These are phyloP conservation scores for Aureobasidium namibiae DNA, from an alignment of 2,329 filamentous ascomycete genomes.

Conservation along the genomic window DNA sequence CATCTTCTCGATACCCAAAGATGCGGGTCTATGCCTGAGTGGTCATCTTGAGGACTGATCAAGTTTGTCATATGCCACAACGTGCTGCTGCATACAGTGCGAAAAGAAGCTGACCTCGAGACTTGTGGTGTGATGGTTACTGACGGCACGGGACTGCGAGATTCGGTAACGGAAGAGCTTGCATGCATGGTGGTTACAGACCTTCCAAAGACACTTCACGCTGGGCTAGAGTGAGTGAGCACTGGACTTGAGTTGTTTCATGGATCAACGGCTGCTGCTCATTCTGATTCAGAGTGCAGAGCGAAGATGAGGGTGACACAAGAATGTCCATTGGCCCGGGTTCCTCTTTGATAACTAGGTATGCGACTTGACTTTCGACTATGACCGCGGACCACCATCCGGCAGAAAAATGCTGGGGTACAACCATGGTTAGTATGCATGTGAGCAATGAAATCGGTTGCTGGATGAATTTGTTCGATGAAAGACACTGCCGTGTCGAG, in stretches of 20 bases:
- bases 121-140: neutral
- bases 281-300: neutral
- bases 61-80: neutral
- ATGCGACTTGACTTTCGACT: neutral
- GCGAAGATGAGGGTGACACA: neutral
- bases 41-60: neutral
- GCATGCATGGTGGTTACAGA: neutral
- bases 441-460: constrained; percentile 2
- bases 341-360: no score
- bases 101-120: neutral
- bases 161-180: neutral
- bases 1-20: neutral
- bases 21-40: neutral
- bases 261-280: neutral
- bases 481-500: neutral
- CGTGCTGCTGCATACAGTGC: constrained; percentile 1
- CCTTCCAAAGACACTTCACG: neutral
- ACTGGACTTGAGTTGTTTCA: constrained; percentile 5
- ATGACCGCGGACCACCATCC: constrained; percentile 9
- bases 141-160: neutral
- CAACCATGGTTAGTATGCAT: constrained; percentile 6
- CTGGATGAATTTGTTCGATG: neutral
- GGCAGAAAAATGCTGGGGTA: neutral
- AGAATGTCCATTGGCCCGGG: neutral
- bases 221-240: neutral